Base-by-base conservation (phyloP, 768 basidiomycete genomes). In the Exidia glandulosa region DNA sequence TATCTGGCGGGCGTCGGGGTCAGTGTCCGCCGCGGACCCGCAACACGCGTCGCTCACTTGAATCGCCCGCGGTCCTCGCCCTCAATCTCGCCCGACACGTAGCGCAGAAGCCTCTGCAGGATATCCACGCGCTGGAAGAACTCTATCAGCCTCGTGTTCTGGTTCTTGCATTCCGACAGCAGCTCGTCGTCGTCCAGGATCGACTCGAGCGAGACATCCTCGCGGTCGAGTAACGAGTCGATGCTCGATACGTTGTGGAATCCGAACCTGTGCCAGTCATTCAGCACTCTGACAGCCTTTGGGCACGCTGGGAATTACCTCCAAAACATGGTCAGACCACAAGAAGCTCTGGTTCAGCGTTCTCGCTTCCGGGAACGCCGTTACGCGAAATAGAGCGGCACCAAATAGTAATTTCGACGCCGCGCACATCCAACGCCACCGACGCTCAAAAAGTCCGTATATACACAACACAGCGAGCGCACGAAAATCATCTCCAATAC, bases 101-200 rank as follows among this genome's bases (percentile, higher is more conserved):
- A 94, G 29, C 82, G 87, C 59, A 94, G 73, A 66, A 94, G 74
- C 59, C 84, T 81, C 70, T 89, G 84, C 56, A 95, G 74, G 55
- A 92, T 86, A 70, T 92, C 90, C 57, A 83, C 77, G 65, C 88
- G 78, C 64, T 86, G 86, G 66, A 94, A 89, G 72, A 92, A 92
- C 69, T 90, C 88, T 65, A 90, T 88, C 56, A 95, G 82, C 60
- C 89, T 77, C 41, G 87, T 87, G 69, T 98, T 98, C 73, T 95
- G 89, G 1, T 87, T 80, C 74, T 97, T 97, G 81, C 93, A 92
- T 73, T 98, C 95, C 72, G 90, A 89, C 59, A 98, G 76, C 50
- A 98, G 78, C 70, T 97, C 94, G 68, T 91, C 87, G 74, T 96
- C 92, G 74, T 93, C 92, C 59, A 98, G 79, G 61, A 98, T 86